Evolutionary conservation across 2,329 filamentous ascomycete genomes (phyloP).

Genomic region (Penicillium sp.): DNA sequence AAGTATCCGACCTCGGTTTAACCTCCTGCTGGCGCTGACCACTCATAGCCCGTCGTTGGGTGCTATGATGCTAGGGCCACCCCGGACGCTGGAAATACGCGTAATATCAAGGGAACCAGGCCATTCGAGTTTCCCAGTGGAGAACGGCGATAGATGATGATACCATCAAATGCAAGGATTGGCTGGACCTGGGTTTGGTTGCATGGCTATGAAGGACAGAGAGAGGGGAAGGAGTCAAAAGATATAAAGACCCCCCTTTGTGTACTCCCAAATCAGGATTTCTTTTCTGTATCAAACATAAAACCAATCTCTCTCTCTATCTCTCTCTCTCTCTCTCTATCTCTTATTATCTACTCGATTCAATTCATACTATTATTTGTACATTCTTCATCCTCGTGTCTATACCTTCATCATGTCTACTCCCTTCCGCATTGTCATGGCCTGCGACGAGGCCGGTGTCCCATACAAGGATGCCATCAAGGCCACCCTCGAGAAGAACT

Average conservation of each 20-base stretch:
- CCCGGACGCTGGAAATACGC: slow-evolving; percentile 1
- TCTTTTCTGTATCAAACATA: neutral
- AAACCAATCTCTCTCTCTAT: neutral
- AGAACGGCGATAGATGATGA: neutral
- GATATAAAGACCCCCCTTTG: slow-evolving; percentile 9
- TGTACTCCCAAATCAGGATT: slow-evolving; percentile 4
- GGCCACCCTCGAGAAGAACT: slow-evolving; percentile 65
- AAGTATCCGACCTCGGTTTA: slow-evolving; percentile 9
- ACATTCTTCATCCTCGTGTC: slow-evolving; percentile 3
- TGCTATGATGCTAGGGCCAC: slow-evolving; percentile 26
- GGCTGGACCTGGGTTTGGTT: neutral
- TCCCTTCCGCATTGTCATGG: slow-evolving; percentile 61
- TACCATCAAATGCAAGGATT: slow-evolving; percentile 2
- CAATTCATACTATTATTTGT: neutral
- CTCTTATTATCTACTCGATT: neutral
- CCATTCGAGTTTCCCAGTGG: neutral
- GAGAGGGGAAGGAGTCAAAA: slow-evolving; percentile 2
- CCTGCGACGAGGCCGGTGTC: slow-evolving; percentile 71
- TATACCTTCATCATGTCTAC: slow-evolving; percentile 28
- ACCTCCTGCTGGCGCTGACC: slow-evolving; percentile 1
- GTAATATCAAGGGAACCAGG: neutral
- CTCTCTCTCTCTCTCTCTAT: neutral
- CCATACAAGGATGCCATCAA: slow-evolving; percentile 78
- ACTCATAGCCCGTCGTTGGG: slow-evolving; percentile 5
- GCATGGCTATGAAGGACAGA: neutral